Evolutionary conservation across 495 filamentous ascomycete species (phyloP).

Genomic region (Penicillium daleae): DNA sequence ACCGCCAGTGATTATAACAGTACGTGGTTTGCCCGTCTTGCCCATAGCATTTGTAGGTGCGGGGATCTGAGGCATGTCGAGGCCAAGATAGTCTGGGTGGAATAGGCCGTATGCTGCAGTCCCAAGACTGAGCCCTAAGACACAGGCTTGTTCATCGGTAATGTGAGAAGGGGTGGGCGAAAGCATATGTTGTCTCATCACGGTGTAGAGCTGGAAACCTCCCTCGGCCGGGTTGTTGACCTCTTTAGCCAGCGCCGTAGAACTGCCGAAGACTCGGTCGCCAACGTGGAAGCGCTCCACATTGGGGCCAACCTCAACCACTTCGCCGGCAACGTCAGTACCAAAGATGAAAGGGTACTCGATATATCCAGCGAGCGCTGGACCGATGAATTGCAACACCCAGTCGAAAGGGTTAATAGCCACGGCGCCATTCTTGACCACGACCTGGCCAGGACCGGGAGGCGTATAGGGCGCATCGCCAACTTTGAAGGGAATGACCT

Average conservation of each 20-base stretch:
- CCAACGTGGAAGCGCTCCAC: slow-evolving; percentile 43
- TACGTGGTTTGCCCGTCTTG: neutral
- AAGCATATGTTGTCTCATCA: slow-evolving; percentile 35
- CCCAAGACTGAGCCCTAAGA: slow-evolving; percentile 22
- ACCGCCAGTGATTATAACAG: slow-evolving; percentile 52
- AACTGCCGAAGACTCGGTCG: slow-evolving; percentile 48
- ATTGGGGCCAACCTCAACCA: slow-evolving; percentile 40
- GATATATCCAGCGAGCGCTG: slow-evolving; percentile 13
- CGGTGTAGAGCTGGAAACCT: slow-evolving; percentile 53
- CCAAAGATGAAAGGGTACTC: slow-evolving; percentile 42
- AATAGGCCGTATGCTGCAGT: slow-evolving; percentile 26
- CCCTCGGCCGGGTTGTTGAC: slow-evolving; percentile 26
- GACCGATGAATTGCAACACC: slow-evolving; percentile 29
- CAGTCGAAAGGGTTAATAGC: slow-evolving; percentile 6
- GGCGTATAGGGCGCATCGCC: neutral
- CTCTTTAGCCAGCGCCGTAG: slow-evolving; percentile 5
- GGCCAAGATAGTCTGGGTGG: slow-evolving; percentile 21
- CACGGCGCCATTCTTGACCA: slow-evolving; percentile 4
- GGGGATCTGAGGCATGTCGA: slow-evolving; percentile 10
- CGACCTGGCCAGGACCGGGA: neutral
- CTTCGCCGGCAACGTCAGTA: slow-evolving; percentile 46
- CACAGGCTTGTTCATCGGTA: slow-evolving; percentile 48
- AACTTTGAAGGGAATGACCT: neutral
- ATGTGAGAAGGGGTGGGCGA: slow-evolving; percentile 49
- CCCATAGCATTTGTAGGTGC: neutral